phyloP scores from a whole-genome alignment of 495 filamentous ascomycete species.

The Wilcoxina mikolae region DNA sequence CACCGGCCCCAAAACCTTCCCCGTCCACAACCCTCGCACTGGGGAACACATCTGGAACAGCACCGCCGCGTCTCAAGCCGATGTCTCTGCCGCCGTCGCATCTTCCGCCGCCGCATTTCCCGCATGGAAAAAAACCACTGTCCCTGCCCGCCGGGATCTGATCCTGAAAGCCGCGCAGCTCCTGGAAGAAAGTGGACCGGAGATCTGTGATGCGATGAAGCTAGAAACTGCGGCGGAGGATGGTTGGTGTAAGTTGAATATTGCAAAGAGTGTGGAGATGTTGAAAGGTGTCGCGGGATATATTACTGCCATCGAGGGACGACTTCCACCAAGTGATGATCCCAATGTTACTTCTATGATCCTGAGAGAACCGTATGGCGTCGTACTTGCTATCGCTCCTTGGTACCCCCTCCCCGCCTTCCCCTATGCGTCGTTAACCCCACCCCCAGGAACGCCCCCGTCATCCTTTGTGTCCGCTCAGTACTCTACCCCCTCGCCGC shows the following conservation, averaged over 20 bases:
- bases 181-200: constrained; percentile 46
- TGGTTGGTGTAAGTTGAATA: constrained; percentile 47
- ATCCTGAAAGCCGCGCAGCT: constrained; percentile 56
- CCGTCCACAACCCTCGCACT: constrained; percentile 50
- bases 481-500: constrained; percentile 63
- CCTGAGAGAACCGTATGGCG: constrained; percentile 68
- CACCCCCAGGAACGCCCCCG: constrained; percentile 51
- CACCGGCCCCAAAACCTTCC: constrained; percentile 45
- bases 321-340: constrained; percentile 39
- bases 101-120: constrained; percentile 55
- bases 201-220: constrained; percentile 46
- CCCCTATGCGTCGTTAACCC: background rate
- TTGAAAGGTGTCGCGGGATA: constrained; percentile 58
- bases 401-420: constrained; percentile 39
- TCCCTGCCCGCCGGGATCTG: constrained; percentile 51
- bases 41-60: constrained; percentile 46
- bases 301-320: constrained; percentile 44
- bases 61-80: constrained; percentile 45
- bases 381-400: constrained; percentile 66
- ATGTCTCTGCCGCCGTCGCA: constrained; percentile 47
- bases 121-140: constrained; percentile 51
- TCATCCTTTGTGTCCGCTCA: constrained; percentile 52
- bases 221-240: constrained; percentile 52
- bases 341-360: constrained; percentile 44
- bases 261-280: constrained; percentile 43